phyloP scores from a whole-genome alignment of 148 eudicot genomes.

The Amaranthus palmeri region DNA sequence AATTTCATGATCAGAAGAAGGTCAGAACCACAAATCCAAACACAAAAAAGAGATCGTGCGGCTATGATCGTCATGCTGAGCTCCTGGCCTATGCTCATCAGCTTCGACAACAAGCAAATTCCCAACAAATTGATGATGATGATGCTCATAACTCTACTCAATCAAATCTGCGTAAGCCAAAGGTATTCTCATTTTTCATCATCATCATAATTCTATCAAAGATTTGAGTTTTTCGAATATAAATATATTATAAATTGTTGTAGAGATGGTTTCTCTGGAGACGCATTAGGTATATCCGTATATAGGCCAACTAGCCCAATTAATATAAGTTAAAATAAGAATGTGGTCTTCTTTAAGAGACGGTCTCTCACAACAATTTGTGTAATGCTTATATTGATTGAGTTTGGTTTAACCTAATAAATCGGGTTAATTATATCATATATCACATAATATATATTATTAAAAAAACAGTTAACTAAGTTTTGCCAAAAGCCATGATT shows the following conservation, averaged over 20 bases:
- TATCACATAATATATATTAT: neutral
- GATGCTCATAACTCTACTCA: conserved; percentile 13
- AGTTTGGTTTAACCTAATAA: too few species aligned
- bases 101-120: conserved; percentile 30
- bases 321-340: too few species aligned
- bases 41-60: conserved; percentile 11
- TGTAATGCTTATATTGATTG: too few species aligned
- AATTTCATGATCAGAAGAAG: neutral
- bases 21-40: conserved; percentile 5
- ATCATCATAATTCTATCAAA: neutral
- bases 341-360: too few species aligned
- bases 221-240: neutral
- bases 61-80: conserved; percentile 51
- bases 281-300: too few species aligned
- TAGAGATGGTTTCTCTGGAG: too few species aligned
- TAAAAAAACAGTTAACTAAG: neutral
- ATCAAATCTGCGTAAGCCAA: conserved; percentile 24
- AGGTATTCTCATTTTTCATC: conserved; percentile 18
- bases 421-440: too few species aligned
- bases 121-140: conserved; percentile 11
- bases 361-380: too few species aligned
- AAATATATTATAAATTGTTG: neutral
- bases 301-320: too few species aligned
- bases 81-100: conserved; percentile 50
- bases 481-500: neutral